Evolutionary conservation across 371 early-diverging fungal species (phyloP).

Genomic region (Mortierella sp.): DNA sequence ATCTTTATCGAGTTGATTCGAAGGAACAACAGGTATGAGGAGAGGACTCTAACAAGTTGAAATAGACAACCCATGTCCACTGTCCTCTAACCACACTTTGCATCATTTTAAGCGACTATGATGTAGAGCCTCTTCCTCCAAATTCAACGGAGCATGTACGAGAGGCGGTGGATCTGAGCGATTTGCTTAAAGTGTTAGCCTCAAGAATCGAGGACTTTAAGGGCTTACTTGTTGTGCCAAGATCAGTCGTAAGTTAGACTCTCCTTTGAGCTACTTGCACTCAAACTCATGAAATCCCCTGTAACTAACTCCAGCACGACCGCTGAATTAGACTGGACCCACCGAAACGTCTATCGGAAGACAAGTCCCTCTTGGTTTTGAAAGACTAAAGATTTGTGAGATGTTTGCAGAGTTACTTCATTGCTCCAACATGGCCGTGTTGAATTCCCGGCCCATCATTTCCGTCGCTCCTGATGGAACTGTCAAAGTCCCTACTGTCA

Average conservation of each 20-base stretch:
- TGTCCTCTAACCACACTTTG: neutral
- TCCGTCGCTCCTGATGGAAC: constrained; percentile 55
- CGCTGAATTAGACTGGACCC: constrained; percentile 56
- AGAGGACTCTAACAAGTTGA: neutral
- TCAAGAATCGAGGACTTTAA: constrained; percentile 78
- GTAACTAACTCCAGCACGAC: too few relatives aligned
- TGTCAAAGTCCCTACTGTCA: constrained; percentile 33
- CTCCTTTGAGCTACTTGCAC: neutral
- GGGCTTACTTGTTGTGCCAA: constrained; percentile 67
- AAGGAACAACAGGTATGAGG: constrained; percentile 81
- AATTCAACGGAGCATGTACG: constrained; percentile 35
- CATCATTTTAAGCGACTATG: constrained; percentile 62
- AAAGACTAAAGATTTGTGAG: constrained; percentile 94
- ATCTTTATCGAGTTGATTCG: constrained; percentile 97
- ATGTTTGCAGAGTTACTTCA: constrained; percentile 95
- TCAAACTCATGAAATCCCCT: too few relatives aligned
- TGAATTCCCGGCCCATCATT: constrained; percentile 63
- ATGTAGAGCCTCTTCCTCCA: constrained; percentile 59
- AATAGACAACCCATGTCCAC: too few relatives aligned
- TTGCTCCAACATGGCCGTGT: constrained; percentile 84
- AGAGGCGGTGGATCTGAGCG: constrained; percentile 78
- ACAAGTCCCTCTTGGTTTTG: constrained; percentile 88
- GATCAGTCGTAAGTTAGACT: constrained; percentile 63
- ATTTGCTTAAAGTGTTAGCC: constrained; percentile 84
- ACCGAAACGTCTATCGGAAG: constrained; percentile 77